Base-by-base conservation (phyloP, 768 basidiomycete genomes). In the Amanita pallidorosea region DNA sequence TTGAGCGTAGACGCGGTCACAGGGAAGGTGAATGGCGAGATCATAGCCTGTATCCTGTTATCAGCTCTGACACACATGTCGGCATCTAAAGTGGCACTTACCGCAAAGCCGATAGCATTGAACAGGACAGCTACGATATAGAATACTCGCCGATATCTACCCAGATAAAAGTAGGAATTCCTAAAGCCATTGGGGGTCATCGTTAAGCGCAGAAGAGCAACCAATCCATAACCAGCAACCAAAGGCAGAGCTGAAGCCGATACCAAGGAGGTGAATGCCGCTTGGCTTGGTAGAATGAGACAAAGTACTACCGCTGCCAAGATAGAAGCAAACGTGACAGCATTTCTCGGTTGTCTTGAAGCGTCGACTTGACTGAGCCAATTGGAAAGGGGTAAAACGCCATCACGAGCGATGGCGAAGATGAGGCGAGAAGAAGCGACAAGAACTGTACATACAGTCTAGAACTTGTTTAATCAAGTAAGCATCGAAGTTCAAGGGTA, bases 391-490 rank as follows among this genome's bases (percentile, higher is more conserved):
- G 93, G 92, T 7, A 96, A 70, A 0, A 94, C 88, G 20, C 92
- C 92, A 57, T 96, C 93, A 47, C 93, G 83, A n/a, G 92, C 92
- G 43, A 96, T 86, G 7, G 92, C 93, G 60, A 88, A 96, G 37
- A 96, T 76, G 25, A 96, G 75, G 3, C 92, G 80, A 11, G 90
- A 93, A 11, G 90, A 80, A 2, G 93, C 92, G 17, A 94, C 88
- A 52, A 95, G 81, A 15, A 87, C 79, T 42, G 94, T 77, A 55
- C 84, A 89, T 1, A 90, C 90, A 64, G 88, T 93, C 86, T 90
- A 57, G 38, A 36, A 7, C 2, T 36, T 5, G 15, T 37, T 15
- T 27, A 33, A 33, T 33, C 33, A 33, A 42, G 17, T 34, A 7
- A 27, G 4, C 23, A 20, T 34, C 17, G 15, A 9, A 36, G 0